Percentiles rank a stretch among this genome's conserved stretches.
Conservation (phyloP, 169 alveolate species). For the Plasmodium knowlesi region DNA sequence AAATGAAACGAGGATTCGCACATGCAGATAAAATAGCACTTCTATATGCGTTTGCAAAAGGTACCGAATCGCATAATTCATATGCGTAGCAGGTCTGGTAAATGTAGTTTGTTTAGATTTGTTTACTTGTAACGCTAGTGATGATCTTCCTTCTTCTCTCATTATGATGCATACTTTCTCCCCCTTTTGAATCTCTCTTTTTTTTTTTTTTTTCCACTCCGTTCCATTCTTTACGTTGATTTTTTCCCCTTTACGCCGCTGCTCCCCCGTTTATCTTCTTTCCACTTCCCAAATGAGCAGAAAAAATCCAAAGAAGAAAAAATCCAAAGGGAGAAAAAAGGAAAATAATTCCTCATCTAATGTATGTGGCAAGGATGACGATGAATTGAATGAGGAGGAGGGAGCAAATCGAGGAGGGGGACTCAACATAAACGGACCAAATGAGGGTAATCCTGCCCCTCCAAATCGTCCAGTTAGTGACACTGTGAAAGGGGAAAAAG, state of each 20-base stretch:
- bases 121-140: background rate
- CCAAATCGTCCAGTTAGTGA: background rate
- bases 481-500: background rate
- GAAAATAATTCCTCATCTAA: background rate
- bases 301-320: slow-evolving; percentile 12
- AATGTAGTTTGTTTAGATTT: background rate
- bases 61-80: background rate
- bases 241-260: background rate
- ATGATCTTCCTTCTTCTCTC: background rate
- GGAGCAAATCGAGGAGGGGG: background rate
- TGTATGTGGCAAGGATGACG: background rate
- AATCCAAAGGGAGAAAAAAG: slow-evolving; percentile 23
- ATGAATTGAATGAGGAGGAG: background rate
- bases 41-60: background rate
- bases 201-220: background rate
- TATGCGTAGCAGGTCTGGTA: background rate
- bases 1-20: background rate
- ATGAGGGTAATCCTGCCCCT: background rate
- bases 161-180: background rate
- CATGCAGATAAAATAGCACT: background rate
- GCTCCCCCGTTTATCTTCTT: background rate
- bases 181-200: background rate
- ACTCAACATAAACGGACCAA: background rate
- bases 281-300: slow-evolving; percentile 13
- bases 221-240: background rate